phyloP scores from a whole-genome alignment of 441 rosid species.

The Cnidoscolus chayamansa region DNA sequence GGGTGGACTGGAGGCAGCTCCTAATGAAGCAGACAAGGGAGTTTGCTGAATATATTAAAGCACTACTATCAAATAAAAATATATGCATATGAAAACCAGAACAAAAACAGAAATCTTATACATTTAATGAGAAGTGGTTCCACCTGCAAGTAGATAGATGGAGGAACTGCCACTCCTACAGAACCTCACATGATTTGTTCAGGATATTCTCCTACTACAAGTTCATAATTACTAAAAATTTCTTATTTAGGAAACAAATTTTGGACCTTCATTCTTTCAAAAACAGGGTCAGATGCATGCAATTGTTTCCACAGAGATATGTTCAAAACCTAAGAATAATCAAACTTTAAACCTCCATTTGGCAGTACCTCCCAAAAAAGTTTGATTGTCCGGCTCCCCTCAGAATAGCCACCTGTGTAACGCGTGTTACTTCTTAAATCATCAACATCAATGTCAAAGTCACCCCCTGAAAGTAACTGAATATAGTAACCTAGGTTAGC shows the following conservation, averaged over 20 bases:
- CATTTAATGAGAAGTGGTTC: not conserved
- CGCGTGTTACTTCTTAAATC: conserved; percentile 77
- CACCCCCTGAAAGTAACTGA: conserved; percentile 99
- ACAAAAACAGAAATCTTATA: not conserved
- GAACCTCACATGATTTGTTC: not conserved
- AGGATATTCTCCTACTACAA: not conserved
- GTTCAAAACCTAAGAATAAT: not conserved
- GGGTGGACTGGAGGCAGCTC: not conserved
- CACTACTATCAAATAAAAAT: not conserved
- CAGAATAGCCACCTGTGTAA: conserved; percentile 93
- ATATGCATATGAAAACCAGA: not conserved
- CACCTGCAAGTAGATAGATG: not conserved
- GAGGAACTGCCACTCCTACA: not conserved
- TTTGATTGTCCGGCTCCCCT: conserved; percentile 83
- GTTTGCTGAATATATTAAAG: not conserved
- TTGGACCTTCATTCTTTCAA: not conserved
- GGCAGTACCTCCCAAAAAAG: conserved; percentile 91
- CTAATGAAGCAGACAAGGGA: conserved; percentile 6
- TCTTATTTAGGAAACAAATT: conserved; percentile 4
- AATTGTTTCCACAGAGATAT: not conserved
- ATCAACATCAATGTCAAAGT: conserved; percentile 85
- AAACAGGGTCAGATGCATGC: not conserved
- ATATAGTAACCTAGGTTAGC: conserved; percentile 27
- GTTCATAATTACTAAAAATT: not conserved
- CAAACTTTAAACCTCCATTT: conserved; percentile 13